Evolutionary conservation across 768 basidiomycete species (phyloP).

Genomic region (Suillus lakei): DNA sequence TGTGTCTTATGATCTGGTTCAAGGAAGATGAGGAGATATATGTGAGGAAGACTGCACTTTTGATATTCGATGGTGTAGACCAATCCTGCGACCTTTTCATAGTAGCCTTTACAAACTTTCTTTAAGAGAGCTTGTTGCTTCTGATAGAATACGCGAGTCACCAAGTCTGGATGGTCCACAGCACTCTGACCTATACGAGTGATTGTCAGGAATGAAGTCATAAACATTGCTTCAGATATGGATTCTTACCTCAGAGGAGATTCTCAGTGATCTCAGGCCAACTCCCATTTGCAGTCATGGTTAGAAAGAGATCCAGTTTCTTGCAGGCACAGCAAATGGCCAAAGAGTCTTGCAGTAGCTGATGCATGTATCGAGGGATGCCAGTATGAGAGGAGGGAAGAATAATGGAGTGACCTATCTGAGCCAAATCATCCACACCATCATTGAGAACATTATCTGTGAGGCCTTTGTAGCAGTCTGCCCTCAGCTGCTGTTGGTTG

Average conservation of each 20-base stretch:
- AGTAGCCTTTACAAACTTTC: conserved; percentile 43
- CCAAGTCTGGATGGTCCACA: conserved; percentile 53
- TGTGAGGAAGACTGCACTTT: conserved; percentile 59
- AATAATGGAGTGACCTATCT: conserved; percentile 39
- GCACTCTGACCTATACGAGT: conserved; percentile 33
- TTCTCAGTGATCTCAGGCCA: no score
- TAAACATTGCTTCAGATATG: not conserved
- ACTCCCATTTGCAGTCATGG: no score
- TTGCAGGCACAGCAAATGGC: conserved; percentile 44
- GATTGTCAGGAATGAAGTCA: not conserved
- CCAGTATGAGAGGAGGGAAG: conserved; percentile 49
- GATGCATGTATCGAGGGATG: conserved; percentile 46
- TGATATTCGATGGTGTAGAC: conserved; percentile 64
- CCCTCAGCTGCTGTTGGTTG: no score
- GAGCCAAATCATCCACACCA: conserved; percentile 29
- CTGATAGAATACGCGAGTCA: conserved; percentile 47
- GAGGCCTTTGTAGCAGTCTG: no score
- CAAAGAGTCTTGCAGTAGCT: conserved; percentile 50
- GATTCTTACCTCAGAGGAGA: conserved; percentile 37
- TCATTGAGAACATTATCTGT: conserved; percentile 25
- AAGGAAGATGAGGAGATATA: conserved; percentile 54
- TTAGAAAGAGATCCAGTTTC: no score
- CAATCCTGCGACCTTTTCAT: conserved; percentile 46
- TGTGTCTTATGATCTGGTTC: conserved; percentile 35
- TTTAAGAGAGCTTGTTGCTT: conserved; percentile 44